phyloP scores from a whole-genome alignment of 805 yeast species.

The Wickerhamomyces canadensis region DNA sequence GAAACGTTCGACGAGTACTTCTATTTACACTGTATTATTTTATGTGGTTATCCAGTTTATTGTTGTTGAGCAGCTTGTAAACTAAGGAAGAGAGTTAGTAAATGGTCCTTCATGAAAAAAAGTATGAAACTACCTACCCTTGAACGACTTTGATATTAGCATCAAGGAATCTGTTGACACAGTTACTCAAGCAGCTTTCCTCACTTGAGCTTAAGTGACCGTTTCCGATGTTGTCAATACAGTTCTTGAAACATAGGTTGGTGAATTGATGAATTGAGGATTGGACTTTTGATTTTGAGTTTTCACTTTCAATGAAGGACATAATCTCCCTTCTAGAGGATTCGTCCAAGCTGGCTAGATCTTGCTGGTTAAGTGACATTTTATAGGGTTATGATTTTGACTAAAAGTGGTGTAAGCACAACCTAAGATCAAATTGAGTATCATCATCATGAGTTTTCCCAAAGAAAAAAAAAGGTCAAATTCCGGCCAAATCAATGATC shows the following conservation, averaged over 20 bases:
- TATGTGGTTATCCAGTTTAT: no score
- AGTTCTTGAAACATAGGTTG: constrained; percentile 84
- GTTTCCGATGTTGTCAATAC: constrained; percentile 46
- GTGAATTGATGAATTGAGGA: constrained; percentile 84
- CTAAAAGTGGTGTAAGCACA: no score
- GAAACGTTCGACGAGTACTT: no score
- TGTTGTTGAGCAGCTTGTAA: constrained; percentile 8
- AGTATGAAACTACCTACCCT: constrained; percentile 18
- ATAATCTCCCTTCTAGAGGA: constrained; percentile 66
- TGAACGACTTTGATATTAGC: constrained; percentile 82
- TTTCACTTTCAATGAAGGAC: constrained; percentile 74
- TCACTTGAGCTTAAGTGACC: constrained; percentile 52
- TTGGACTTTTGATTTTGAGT: constrained; percentile 83
- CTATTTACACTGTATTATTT: no score
- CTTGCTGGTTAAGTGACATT: constrained; percentile 35
- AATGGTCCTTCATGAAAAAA: no score
- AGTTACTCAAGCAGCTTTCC: constrained; percentile 69
- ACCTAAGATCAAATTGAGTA: no score
- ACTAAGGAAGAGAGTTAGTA: constrained; percentile 4
- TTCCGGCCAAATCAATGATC: no score
- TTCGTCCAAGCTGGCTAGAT: constrained; percentile 51
- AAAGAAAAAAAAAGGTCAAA: no score
- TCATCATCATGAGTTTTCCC: no score
- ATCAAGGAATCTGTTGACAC: constrained; percentile 82
- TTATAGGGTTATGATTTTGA: not conserved